phyloP scores from a whole-genome alignment of 305 asterid species.

The Euphrasia arctica region DNA sequence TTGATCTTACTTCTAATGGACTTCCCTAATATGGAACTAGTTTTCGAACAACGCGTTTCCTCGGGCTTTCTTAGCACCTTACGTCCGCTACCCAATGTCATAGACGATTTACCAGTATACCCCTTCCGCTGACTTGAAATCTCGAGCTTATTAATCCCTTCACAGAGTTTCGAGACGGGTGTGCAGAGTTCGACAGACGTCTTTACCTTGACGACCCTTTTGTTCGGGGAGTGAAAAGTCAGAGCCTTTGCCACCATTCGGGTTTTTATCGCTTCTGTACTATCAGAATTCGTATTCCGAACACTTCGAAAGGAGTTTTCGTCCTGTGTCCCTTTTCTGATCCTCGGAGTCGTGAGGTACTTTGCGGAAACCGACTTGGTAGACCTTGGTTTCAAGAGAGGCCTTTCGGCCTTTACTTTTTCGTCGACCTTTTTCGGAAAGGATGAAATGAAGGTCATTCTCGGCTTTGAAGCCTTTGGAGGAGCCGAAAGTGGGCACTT shows the following conservation, averaged over 20 bases:
- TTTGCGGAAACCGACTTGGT: conserved; percentile 80
- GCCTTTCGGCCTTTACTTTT: conserved; percentile 38
- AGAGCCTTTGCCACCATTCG: conserved; percentile 60
- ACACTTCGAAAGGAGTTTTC: conserved; percentile 59
- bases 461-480: conserved; percentile 63
- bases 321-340: conserved; percentile 44
- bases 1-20: conserved; percentile 34
- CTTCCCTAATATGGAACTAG: conserved; percentile 30
- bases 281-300: conserved; percentile 49
- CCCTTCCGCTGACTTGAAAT: conserved; percentile 30
- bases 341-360: conserved; percentile 89
- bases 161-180: conserved; percentile 57
- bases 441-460: conserved; percentile 54
- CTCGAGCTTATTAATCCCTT: conserved; percentile 69
- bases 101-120: conserved; percentile 32
- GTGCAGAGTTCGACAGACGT: conserved; percentile 55
- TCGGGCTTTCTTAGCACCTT: conserved; percentile 37
- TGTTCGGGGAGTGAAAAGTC: conserved; percentile 67
- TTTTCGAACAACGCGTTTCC: conserved; percentile 1
- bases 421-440: conserved; percentile 49
- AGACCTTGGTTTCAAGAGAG: conserved; percentile 32
- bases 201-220: conserved; percentile 51
- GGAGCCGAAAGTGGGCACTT: conserved; percentile 90
- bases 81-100: conserved; percentile 27
- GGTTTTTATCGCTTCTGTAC: conserved; percentile 38